Evolutionary conservation across 805 yeast species (phyloP).

Genomic region (Kregervanrija fluxuum): DNA sequence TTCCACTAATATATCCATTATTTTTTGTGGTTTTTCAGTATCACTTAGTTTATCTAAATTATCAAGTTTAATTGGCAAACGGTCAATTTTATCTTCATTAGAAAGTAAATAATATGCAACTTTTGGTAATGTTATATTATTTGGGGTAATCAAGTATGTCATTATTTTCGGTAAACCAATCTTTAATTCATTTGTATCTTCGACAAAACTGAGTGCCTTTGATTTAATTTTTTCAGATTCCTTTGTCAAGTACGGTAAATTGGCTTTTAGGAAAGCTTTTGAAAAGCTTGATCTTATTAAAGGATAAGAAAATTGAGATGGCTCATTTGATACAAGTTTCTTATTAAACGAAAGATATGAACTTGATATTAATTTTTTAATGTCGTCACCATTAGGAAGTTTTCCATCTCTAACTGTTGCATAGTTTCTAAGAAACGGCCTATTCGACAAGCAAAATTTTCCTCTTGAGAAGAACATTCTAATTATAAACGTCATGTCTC

Average conservation of each 20-base stretch:
- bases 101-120: conserved; percentile 9
- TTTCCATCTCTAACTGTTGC: no score
- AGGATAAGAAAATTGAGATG: conserved; percentile 6
- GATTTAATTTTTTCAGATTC: conserved; percentile 1
- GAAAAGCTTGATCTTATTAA: conserved; percentile 7
- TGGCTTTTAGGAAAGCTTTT: conserved; percentile 6
- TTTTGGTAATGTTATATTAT: conserved; percentile 3
- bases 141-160: conserved; percentile 11
- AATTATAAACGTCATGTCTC: no score
- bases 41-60: conserved; percentile 2
- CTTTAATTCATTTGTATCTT: conserved; percentile 5
- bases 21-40: conserved; percentile 3
- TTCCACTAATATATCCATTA: conserved; percentile 20
- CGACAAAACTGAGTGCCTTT: conserved; percentile 4
- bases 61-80: conserved; percentile 8
- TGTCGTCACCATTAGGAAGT: no score
- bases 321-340: neutral
- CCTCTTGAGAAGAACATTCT: no score
- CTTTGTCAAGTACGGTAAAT: neutral
- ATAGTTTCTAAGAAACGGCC: no score
- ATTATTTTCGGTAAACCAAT: conserved; percentile 1
- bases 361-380: no score
- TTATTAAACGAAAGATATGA: no score
- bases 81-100: conserved; percentile 6
- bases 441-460: no score